Percentiles rank a stretch among this genome's conserved stretches.
phyloP scores from a whole-genome alignment of 1,284 basidiomycete genomes.

The Marasmius tenuissimus region DNA sequence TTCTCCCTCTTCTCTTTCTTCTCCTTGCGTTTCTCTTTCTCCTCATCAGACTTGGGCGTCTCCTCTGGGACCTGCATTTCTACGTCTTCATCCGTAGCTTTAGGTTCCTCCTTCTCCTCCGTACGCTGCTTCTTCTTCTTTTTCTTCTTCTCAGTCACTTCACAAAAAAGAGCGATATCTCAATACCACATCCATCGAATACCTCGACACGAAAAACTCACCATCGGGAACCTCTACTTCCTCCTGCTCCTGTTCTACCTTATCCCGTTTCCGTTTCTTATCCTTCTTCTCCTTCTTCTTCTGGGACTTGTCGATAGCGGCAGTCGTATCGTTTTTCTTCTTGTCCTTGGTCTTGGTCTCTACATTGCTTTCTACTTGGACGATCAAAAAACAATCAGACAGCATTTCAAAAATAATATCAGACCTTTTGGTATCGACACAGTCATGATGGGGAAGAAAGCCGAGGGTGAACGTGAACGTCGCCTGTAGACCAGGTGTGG shows the following conservation, averaged over 20 bases:
- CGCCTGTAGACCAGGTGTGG: background rate
- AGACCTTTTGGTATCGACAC: background rate
- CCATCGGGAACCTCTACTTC: background rate
- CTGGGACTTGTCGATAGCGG: constrained; percentile 3
- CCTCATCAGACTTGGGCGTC: background rate
- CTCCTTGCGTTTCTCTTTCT: background rate
- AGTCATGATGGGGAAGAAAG: background rate
- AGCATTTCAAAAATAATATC: background rate
- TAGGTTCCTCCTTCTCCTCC: background rate
- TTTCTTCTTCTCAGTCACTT: constrained; percentile 6
- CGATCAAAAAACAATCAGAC: background rate
- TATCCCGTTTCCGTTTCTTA: constrained; percentile 31
- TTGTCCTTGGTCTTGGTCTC: constrained; percentile 25
- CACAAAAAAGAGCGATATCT: background rate
- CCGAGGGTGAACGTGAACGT: background rate
- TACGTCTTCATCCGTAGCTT: background rate
- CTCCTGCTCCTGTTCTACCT: constrained; percentile 11
- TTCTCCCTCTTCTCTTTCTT: constrained; percentile 14
- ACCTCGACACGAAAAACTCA: constrained; percentile 9
- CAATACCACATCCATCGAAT: constrained; percentile 1
- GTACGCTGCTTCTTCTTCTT: background rate
- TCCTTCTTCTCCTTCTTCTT: constrained; percentile 18
- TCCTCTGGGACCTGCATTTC: background rate
- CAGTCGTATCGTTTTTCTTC: constrained; percentile 17
- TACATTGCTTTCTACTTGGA: background rate